Evolutionary conservation across 768 basidiomycete species (phyloP), one percentile per base, ranked within the genome.

Genomic region (Neoboletus brunneissimus): DNA sequence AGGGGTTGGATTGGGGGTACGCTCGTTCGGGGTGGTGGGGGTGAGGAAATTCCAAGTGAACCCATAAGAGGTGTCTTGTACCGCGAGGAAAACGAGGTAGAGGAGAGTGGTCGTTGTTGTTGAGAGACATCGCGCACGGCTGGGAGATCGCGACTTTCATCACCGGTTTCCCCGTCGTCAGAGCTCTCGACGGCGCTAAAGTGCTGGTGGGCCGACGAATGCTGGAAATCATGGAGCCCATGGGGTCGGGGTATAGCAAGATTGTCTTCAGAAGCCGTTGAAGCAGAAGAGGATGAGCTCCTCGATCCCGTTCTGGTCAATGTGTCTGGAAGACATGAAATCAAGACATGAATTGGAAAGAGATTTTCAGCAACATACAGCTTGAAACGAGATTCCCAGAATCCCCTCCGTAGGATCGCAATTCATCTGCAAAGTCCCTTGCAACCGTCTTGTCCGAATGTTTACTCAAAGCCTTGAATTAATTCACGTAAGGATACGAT

Each of bases 391-490:
- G 75, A 63, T 86, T 82, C 22, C 78, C 74, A 20, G 86, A 80
- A 67, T 88, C 86, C 31, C 83, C 84, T n/a, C 80, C 81, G 64
- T 85, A 92, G 15, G 88, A 83, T 60, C 88, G 87, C 22, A 94
- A 72, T 72, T 94, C 92, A 58, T 84, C 77, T 13, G 91, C 85
- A 35, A 92, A 79, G 62, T 86, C 82, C 73, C 75, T 82, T 35
- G 91, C 90, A 23, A 85, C 76, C 0, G 89, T 91, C 69, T 87
- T 89, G 65, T 91, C 90, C 0, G 92, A 89, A 65, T 94, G 91
- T 69, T 85, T 89, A 58, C 85, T 78, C 56, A 94, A 74, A 20
- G 89, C 86, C 91, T 94, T 59, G 16, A 12, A 51, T 23, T 9
- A 45, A 20, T 29, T 34, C 55, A 22, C n/a, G 52, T 50, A 37